A percentile compares a stretch with the other conserved stretches of the same genome.
Conservation (phyloP, 2,329 filamentous ascomycete species). For the Curvularia spicifera region DNA sequence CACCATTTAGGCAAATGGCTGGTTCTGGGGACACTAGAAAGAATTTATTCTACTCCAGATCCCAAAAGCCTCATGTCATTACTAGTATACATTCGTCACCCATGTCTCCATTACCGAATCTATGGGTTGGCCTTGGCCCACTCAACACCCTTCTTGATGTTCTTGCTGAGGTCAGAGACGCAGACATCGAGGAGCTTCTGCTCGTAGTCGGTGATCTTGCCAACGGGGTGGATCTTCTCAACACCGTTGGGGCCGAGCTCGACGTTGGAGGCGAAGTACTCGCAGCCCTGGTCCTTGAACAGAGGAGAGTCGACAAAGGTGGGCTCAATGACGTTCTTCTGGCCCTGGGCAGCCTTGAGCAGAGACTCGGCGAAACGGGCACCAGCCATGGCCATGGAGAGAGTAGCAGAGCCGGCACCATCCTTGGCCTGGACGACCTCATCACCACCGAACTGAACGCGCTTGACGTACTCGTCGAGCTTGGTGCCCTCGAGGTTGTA, state of each 20-base stretch:
- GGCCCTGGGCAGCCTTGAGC: constrained; percentile 88
- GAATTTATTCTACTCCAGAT: constrained; percentile 20
- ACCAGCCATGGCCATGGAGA: constrained; percentile 98
- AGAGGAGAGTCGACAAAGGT: constrained; percentile 96
- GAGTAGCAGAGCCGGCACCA: constrained; percentile 93
- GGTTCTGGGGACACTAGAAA: constrained; percentile 17
- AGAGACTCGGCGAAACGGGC: constrained; percentile 85
- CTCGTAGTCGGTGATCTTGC: constrained; percentile 84
- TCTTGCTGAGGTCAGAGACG: constrained; percentile 84
- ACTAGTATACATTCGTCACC: constrained; percentile 37
- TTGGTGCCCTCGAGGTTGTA: constrained; percentile 83
- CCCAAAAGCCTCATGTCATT: constrained; percentile 30
- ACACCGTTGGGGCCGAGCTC: constrained; percentile 97
- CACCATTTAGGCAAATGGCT: constrained; percentile 25
- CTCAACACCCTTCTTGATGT: constrained; percentile 89
- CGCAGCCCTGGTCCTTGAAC: constrained; percentile 97
- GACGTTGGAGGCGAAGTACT: constrained; percentile 95
- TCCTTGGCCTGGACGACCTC: constrained; percentile 99
- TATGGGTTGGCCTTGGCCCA: constrained; percentile 66
- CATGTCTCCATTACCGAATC: constrained; percentile 10
- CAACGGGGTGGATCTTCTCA: constrained; percentile 88
- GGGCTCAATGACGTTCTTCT: constrained; percentile 94
- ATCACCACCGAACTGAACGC: constrained; percentile 98
- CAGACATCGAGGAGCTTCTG: constrained; percentile 86
- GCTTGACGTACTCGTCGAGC: constrained; percentile 79